Evolutionary conservation across 2,329 filamentous ascomycete species (phyloP), one percentile per base, ranked within the genome.

Genomic region (Chaetomiaceae sp.): DNA sequence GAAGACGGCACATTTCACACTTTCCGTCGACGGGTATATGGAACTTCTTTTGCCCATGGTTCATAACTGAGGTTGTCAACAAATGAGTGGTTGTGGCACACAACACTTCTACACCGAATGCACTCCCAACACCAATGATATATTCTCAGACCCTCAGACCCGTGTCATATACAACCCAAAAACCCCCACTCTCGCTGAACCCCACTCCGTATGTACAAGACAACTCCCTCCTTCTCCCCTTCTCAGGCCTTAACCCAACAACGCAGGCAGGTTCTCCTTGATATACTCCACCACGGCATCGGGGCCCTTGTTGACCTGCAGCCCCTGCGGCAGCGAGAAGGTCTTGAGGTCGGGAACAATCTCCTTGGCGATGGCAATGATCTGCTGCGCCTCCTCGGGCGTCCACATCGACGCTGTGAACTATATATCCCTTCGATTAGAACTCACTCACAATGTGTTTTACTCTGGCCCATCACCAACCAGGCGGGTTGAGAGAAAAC

Each of bases 201-300:
- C n/a, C 33, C 14, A 8, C 3, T 37, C 16, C 16, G 5, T 4
- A 3, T 37, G 16, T 16, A 33, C 30, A 6, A 19, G 9, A 37
- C 37, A 17, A 16, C n/a, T 4, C 20, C 35, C 7, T 3, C 3
- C 40, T 52, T 13, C 23, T 5, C 23, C 23, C 10, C 21, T 25
- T 3, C 2, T 35, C n/a, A 7, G 17, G 10, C 2, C 17, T 19
- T 38, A 59, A 16, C 19, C 58, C 19, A 64, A 44, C 21, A 64
- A 30, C 12, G 19, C 16, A 7, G 70, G 71, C 30, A 73, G 51
- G 39, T 73, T 62, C 60, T 71, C 69, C 55, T 70, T 64, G 42
- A 78, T 64, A 56, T 72, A 75, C 47, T 76, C 73, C 0, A 79
- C 73, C 7, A 79, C 68, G 2, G 72, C 75, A 62, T 78, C 75